phyloP scores from a whole-genome alignment of 2,329 filamentous ascomycete genomes.

The Trichoderma sp. region DNA sequence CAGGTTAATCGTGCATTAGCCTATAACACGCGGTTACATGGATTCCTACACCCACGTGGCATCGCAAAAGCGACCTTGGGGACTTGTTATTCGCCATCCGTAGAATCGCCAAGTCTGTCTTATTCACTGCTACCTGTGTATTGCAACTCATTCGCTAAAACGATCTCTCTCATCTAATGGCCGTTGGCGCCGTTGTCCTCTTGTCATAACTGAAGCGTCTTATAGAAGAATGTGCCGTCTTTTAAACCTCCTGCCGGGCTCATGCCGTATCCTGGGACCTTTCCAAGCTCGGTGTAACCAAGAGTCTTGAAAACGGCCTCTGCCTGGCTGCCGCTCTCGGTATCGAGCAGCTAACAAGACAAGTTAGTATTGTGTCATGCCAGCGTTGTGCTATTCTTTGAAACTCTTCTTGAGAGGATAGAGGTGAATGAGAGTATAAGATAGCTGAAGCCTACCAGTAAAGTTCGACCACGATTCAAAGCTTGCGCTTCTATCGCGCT shows the following conservation, averaged over 20 bases:
- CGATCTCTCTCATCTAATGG: neutral
- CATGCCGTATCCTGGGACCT: constrained; percentile 57
- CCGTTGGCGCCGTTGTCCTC: neutral
- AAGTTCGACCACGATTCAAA: constrained; percentile 49
- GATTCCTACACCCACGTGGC: constrained; percentile 17
- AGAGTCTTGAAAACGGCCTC: constrained; percentile 59
- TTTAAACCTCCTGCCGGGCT: constrained; percentile 54
- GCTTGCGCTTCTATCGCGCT: constrained; percentile 60
- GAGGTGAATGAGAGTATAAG: neutral
- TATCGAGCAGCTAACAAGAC: constrained; percentile 52
- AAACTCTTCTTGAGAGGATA: neutral
- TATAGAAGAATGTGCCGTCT: constrained; percentile 63
- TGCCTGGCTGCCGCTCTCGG: constrained; percentile 55
- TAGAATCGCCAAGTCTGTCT: neutral
- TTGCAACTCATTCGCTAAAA: neutral
- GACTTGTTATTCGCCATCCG: constrained; percentile 1
- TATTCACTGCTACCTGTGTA: neutral
- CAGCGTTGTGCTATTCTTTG: neutral
- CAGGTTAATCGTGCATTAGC: constrained; percentile 18
- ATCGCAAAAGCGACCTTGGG: constrained; percentile 3
- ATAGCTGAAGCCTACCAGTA: constrained; percentile 52
- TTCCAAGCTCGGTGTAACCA: constrained; percentile 60
- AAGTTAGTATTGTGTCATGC: neutral
- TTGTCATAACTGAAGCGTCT: constrained; percentile 48
- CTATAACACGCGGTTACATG: neutral